Evolutionary conservation across 2,329 filamentous ascomycete genomes (phyloP).

Genomic region (Xylaria sp.): DNA sequence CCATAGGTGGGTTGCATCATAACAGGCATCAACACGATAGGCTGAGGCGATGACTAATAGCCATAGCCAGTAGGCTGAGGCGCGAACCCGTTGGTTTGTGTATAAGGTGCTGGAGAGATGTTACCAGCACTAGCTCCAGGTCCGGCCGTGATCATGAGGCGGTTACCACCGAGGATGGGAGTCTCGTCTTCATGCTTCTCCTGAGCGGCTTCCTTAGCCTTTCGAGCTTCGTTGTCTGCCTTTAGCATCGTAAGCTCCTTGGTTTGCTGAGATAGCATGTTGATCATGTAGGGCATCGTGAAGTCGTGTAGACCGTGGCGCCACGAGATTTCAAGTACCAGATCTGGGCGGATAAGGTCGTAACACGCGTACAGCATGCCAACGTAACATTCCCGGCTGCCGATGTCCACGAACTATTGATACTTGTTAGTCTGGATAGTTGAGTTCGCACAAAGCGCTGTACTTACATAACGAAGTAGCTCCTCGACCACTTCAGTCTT

Average conservation of each 20-base stretch:
- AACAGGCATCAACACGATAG: slow-evolving; percentile 36
- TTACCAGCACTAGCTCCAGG: slow-evolving; percentile 66
- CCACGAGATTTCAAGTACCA: slow-evolving; percentile 97
- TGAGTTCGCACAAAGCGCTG: slow-evolving; percentile 13
- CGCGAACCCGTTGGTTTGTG: slow-evolving; percentile 87
- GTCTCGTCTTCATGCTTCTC: slow-evolving; percentile 93
- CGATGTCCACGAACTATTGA: slow-evolving; percentile 94
- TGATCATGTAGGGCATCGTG: slow-evolving; percentile 99
- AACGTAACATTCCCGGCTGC: slow-evolving; percentile 99
- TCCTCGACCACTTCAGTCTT: slow-evolving; percentile 96
- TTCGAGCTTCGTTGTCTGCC: slow-evolving; percentile 96
- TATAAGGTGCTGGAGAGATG: slow-evolving; percentile 75
- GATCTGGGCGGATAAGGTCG: slow-evolving; percentile 91
- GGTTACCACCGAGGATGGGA: slow-evolving; percentile 87
- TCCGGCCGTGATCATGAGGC: slow-evolving; percentile 96
- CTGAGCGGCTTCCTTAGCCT: slow-evolving; percentile 74
- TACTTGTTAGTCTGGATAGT: slow-evolving; percentile 49
- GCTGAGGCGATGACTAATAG: slow-evolving; percentile 56
- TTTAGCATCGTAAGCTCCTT: slow-evolving; percentile 85
- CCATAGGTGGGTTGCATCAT: slow-evolving; percentile 22
- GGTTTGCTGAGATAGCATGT: slow-evolving; percentile 91
- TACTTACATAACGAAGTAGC: slow-evolving; percentile 93
- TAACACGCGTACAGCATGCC: slow-evolving; percentile 99
- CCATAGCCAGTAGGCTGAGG: slow-evolving; percentile 87
- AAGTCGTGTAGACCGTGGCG: slow-evolving; percentile 94